These are phyloP conservation scores for Aegilops speltoides DNA, from an alignment of 176 grass and related monocot genomes.

Conservation along the genomic window DNA sequence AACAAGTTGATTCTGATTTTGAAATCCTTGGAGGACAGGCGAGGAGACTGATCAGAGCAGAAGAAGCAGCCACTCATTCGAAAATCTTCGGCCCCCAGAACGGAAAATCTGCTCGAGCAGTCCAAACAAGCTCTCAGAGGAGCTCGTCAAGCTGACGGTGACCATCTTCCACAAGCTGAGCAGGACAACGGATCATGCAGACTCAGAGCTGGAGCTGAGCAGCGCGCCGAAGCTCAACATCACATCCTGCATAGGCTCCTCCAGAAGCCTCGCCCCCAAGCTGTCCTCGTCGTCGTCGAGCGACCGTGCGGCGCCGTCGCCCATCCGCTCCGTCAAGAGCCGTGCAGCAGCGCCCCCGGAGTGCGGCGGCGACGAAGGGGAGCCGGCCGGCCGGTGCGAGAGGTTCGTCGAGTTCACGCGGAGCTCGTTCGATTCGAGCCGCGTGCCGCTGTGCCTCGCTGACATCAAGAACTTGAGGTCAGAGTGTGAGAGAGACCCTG, in stretches of 20 bases:
- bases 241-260: slow-evolving; percentile 54
- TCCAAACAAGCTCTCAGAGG: slow-evolving; percentile 79
- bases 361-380: background rate
- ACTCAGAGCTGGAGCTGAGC: slow-evolving; percentile 22
- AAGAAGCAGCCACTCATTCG: slow-evolving; percentile 42
- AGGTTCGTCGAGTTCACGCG: slow-evolving; percentile 51
- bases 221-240: slow-evolving; percentile 52
- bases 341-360: background rate
- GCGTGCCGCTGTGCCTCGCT: slow-evolving; percentile 40
- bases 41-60: slow-evolving; percentile 31
- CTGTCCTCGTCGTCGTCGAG: slow-evolving; percentile 19
- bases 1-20: background rate
- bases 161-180: slow-evolving; percentile 81
- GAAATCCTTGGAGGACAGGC: slow-evolving; percentile 13
- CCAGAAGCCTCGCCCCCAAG: slow-evolving; percentile 50
- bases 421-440: slow-evolving; percentile 55
- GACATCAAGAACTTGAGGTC: slow-evolving; percentile 84
- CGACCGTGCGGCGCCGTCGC: background rate
- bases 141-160: slow-evolving; percentile 57
- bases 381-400: slow-evolving; percentile 2
- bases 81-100: background rate
- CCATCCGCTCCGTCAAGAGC: slow-evolving; percentile 33
- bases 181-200: slow-evolving; percentile 20
- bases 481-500: background rate
- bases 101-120: slow-evolving; percentile 36